Evolutionary conservation across 148 eudicot genomes (phyloP).

Genomic region (Nyssa sinensis): DNA sequence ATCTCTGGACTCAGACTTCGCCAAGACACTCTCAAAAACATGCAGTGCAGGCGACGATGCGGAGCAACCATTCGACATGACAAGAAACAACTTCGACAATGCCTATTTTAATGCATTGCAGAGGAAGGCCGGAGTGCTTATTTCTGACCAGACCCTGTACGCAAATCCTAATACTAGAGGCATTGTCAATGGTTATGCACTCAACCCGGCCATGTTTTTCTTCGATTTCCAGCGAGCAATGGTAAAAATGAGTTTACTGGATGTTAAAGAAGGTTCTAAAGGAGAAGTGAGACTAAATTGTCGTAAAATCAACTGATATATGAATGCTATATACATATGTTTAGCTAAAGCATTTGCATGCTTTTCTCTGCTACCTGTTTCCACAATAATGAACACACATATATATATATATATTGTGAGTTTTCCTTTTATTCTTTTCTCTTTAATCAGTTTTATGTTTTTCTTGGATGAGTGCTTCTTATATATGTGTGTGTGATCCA

Average conservation of each 20-base stretch:
- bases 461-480: no score
- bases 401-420: no score
- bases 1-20: conserved; percentile 51
- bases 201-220: conserved; percentile 81
- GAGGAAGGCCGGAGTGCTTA: conserved; percentile 54
- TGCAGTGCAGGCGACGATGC: conserved; percentile 70
- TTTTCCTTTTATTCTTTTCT: no score
- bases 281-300: conserved; percentile 77
- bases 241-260: conserved; percentile 76
- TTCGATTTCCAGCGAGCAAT: conserved; percentile 78
- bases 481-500: no score
- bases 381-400: no score
- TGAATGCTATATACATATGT: background rate
- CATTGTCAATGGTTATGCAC: conserved; percentile 57
- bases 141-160: conserved; percentile 80
- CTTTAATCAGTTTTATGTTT: no score
- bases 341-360: no score
- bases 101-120: conserved; percentile 48
- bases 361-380: no score
- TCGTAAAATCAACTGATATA: conserved; percentile 48
- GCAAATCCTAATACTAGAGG: conserved; percentile 44
- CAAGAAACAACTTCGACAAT: conserved; percentile 63
- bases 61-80: conserved; percentile 70
- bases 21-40: conserved; percentile 45
- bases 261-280: conserved; percentile 56